A percentile compares a stretch with the other conserved stretches of the same genome.
These are phyloP conservation scores for Arthrobotrys conoides DNA, from an alignment of 2,329 filamentous ascomycete genomes.

Conservation along the genomic window DNA sequence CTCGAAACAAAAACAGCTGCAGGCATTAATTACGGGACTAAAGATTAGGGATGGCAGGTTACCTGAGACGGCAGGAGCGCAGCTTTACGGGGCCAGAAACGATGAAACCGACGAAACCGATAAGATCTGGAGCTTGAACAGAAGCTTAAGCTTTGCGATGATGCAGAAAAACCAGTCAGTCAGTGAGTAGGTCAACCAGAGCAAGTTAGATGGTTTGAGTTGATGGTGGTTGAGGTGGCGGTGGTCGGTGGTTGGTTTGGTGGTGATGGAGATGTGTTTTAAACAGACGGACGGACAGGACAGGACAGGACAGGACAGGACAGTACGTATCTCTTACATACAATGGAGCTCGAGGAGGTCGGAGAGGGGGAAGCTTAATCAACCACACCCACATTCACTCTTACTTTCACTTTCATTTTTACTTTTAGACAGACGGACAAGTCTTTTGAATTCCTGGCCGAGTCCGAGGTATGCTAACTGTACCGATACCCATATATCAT, in stretches of 20 bases:
- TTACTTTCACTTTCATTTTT: too few relatives aligned
- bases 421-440: neutral
- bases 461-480: neutral
- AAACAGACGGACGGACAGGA: neutral
- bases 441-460: slow-evolving; percentile 6
- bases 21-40: neutral
- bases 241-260: neutral
- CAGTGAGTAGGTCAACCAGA: neutral
- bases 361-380: slow-evolving; percentile 18
- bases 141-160: slow-evolving; percentile 11
- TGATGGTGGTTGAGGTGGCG: slow-evolving; percentile 1
- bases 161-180: neutral
- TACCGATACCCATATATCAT: neutral
- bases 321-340: neutral
- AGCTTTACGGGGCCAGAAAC: slow-evolving; percentile 11
- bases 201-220: neutral
- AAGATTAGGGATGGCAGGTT: slow-evolving; percentile 18
- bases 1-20: slow-evolving; percentile 8
- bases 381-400: neutral
- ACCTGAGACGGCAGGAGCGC: slow-evolving; percentile 18
- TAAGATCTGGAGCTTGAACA: neutral
- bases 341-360: neutral
- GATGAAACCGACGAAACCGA: neutral
- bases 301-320: too few relatives aligned
- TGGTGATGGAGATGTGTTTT: slow-evolving; percentile 37